Percentiles rank a stretch among this genome's conserved stretches.
phyloP scores from a whole-genome alignment of 768 basidiomycete species.

The Macrocybe gigantea region DNA sequence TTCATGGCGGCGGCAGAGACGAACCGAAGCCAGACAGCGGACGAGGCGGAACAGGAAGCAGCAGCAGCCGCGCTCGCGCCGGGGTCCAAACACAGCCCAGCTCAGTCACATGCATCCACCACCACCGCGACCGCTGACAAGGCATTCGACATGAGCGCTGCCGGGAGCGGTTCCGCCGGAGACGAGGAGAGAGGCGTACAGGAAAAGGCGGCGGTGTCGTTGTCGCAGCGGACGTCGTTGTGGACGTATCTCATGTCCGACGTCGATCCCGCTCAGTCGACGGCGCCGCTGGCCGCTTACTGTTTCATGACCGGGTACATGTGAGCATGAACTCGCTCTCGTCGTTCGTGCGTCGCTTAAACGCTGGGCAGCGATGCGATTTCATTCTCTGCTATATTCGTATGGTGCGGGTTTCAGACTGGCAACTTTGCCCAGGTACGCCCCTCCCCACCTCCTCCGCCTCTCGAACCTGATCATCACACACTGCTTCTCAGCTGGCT shows the following conservation, averaged over 20 bases:
- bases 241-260: conserved; percentile 37
- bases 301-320: conserved; percentile 81
- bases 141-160: no score
- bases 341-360: not conserved
- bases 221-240: conserved; percentile 29
- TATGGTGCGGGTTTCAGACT: conserved; percentile 86
- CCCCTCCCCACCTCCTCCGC: not conserved
- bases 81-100: no score
- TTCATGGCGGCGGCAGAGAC: no score
- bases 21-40: no score
- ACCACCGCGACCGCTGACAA: no score
- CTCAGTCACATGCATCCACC: no score
- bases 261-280: conserved; percentile 45
- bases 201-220: not conserved
- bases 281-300: conserved; percentile 53
- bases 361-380: conserved; percentile 51
- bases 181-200: conserved; percentile 1
- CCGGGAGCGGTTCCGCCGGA: not conserved
- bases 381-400: conserved; percentile 72
- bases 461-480: conserved; percentile 2
- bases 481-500: conserved; percentile 43
- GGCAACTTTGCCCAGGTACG: conserved; percentile 67
- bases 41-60: no score
- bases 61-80: no score
- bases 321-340: conserved; percentile 30